Evolutionary conservation across 2,329 filamentous ascomycete species (phyloP), one percentile per base, ranked within the genome.

Genomic region (Sporothrix dimorphospora): DNA sequence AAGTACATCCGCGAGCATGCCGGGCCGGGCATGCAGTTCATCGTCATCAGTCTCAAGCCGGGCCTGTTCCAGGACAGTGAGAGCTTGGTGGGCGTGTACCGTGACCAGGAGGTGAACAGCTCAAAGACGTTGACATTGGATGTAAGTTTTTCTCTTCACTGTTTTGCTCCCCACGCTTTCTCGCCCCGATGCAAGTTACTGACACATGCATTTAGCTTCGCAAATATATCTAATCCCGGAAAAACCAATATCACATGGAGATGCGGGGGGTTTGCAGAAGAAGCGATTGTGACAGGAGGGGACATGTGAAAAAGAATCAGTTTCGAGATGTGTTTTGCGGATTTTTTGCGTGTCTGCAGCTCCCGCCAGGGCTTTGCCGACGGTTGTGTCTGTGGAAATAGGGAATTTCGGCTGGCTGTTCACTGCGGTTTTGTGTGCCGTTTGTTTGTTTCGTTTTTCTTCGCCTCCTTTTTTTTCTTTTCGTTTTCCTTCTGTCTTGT

Each of bases 1-100:
- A 96, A 96, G 81, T 99, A 99, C 79, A 97, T 99, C 74, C 89
- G 92, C 49, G 94, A 97, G 78, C 94, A 99, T 81, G 93, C 94
- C 0, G 93, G 94, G 0, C 96, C 96, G 1, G 97, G 97, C 16
- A 98, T 98, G 94, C 96, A 99, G 81, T 99, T 99, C 77, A 97
- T 99, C 74, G 96, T 99, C 76, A 99, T 99, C 81, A 94, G 91
- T 83, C 87, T 99, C 80, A 99, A 99, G 87, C 92, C 94, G 0
- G 94, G 94, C 1, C 85, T 99, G 72, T 99, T 98, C 84, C 94
- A 99, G 82, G 93, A 97, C 81, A 97, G 94, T 79, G 94, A 99
- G 85, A 97, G 94, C 74, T 82, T 99, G 77, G 94, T 99, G 4
- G 96, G 96, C 69, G 94, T 99, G 12, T 98, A 97, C 84, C 88